These are phyloP conservation scores for Fusarium staphyleae DNA, from an alignment of 2,329 filamentous ascomycete genomes.

Conservation along the genomic window DNA sequence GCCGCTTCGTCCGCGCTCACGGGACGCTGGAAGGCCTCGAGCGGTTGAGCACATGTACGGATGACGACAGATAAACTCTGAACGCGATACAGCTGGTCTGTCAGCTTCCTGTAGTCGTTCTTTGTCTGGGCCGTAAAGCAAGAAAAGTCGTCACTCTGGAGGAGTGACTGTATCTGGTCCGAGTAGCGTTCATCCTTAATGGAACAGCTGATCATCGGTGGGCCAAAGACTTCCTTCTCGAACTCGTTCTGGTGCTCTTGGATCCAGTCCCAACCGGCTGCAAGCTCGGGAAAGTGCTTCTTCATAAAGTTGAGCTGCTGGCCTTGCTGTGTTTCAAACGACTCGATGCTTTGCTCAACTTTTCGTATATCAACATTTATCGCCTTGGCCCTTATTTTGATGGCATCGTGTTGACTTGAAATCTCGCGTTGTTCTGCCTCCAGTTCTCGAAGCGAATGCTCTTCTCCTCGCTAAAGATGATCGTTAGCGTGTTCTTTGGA, in stretches of 20 bases:
- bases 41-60: slow-evolving; percentile 63
- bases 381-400: slow-evolving; percentile 52
- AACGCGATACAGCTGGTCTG: slow-evolving; percentile 66
- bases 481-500: slow-evolving; percentile 34
- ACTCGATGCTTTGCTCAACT: slow-evolving; percentile 58
- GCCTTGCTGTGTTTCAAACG: slow-evolving; percentile 76
- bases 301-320: slow-evolving; percentile 74
- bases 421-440: slow-evolving; percentile 52
- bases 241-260: slow-evolving; percentile 73
- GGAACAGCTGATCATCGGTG: slow-evolving; percentile 80
- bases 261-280: slow-evolving; percentile 82
- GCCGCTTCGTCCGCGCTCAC: slow-evolving; percentile 63
- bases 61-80: slow-evolving; percentile 77
- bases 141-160: slow-evolving; percentile 61
- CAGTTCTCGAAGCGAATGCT: slow-evolving; percentile 62
- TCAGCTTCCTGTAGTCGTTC: slow-evolving; percentile 77
- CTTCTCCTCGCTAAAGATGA: slow-evolving; percentile 62
- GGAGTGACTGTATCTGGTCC: slow-evolving; percentile 60
- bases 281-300: slow-evolving; percentile 67
- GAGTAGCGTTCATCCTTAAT: slow-evolving; percentile 75
- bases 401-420: slow-evolving; percentile 49
- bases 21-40: slow-evolving; percentile 63
- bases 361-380: slow-evolving; percentile 50
- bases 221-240: slow-evolving; percentile 78
- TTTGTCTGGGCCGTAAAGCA: slow-evolving; percentile 79